Percentiles rank a stretch among this genome's conserved stretches.
Conservation (phyloP, 768 basidiomycete genomes). For the Russula dissimulans region DNA sequence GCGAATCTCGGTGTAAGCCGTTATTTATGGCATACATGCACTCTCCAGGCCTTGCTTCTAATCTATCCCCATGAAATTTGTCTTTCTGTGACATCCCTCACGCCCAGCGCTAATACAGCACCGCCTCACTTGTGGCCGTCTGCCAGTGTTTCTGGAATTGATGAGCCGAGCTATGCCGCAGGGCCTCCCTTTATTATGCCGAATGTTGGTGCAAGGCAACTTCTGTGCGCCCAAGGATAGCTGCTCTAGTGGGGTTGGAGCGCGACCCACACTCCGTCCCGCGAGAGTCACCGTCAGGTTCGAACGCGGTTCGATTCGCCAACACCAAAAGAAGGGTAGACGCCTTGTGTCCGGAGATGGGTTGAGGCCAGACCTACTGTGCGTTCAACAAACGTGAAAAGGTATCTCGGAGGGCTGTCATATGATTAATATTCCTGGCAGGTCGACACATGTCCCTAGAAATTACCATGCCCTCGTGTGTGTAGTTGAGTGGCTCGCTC, state of each 20-base stretch:
- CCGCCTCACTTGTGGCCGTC: neutral
- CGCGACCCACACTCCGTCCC: neutral
- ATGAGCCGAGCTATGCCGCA: neutral
- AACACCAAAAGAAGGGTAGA: neutral
- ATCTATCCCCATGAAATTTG: conserved; percentile 7
- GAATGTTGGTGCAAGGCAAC: neutral
- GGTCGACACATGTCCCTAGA: neutral
- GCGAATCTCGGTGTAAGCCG: conserved; percentile 1
- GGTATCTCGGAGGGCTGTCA: no score
- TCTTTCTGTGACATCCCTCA: neutral
- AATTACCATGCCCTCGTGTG: no score
- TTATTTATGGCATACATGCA: neutral
- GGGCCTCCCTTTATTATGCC: neutral
- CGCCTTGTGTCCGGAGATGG: neutral
- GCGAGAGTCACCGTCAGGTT: neutral
- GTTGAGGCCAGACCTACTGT: neutral
- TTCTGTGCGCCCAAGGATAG: conserved; percentile 1
- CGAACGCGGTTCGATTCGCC: conserved; percentile 10
- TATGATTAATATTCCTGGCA: neutral
- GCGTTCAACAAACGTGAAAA: neutral
- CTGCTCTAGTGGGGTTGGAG: conserved; percentile 1
- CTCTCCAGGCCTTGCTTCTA: neutral
- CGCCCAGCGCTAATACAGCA: neutral
- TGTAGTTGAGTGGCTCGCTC: no score
- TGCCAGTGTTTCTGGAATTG: neutral